These are phyloP conservation scores for Termitomyces sp. DNA, from an alignment of 768 basidiomycete species.

Conservation along the genomic window DNA sequence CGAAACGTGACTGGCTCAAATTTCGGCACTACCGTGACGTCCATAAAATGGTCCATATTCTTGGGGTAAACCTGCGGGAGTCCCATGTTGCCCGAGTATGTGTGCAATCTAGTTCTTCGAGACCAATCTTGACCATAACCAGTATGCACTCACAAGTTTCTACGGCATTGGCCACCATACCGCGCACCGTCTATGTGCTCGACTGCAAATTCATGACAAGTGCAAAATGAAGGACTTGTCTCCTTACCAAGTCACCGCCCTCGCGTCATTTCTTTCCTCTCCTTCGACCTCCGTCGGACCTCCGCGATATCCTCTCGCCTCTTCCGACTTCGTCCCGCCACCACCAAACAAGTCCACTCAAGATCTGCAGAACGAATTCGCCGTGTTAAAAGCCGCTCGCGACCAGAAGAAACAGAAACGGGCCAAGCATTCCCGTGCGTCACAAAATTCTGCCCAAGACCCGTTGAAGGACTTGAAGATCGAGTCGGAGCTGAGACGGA, in stretches of 20 bases:
- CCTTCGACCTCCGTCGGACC: constrained; percentile 72
- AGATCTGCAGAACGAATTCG: constrained; percentile 38
- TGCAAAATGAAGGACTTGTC: constrained; percentile 80
- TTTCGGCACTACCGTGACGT: neutral
- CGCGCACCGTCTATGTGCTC: constrained; percentile 81
- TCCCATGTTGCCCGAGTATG: constrained; percentile 72
- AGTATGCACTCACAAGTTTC: constrained; percentile 91
- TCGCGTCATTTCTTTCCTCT: constrained; percentile 93
- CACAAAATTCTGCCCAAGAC: constrained; percentile 38
- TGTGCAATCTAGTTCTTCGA: constrained; percentile 31
- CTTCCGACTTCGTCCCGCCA: constrained; percentile 45
- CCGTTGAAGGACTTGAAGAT: constrained; percentile 73
- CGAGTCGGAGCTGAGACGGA: constrained; percentile 81
- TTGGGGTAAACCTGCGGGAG: constrained; percentile 82
- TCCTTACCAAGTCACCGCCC: constrained; percentile 81
- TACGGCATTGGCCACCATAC: constrained; percentile 82
- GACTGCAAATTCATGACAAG: constrained; percentile 87
- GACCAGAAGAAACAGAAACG: constrained; percentile 28
- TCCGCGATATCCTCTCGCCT: constrained; percentile 64
- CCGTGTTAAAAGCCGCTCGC: constrained; percentile 23
- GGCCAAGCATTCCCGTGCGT: constrained; percentile 16
- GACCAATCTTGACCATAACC: neutral
- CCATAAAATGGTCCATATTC: constrained; percentile 75
- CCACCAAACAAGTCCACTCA: constrained; percentile 37
- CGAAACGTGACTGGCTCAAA: constrained; percentile 13